These are phyloP conservation scores for Zygosaccharomyces sapae DNA, from an alignment of 1,139 yeast species.

Conservation along the genomic window DNA sequence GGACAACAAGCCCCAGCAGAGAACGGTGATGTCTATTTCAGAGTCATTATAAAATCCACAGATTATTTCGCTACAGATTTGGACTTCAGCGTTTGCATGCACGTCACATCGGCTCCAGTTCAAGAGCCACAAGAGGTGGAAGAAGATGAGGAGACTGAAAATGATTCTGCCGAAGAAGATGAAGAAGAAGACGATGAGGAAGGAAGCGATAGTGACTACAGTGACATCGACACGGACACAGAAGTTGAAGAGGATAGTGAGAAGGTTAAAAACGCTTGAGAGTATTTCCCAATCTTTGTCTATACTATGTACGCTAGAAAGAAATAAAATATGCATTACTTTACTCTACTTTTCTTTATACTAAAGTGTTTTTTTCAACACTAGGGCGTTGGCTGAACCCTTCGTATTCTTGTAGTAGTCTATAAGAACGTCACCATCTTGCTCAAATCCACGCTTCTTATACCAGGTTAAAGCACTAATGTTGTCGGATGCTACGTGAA, in stretches of 20 bases:
- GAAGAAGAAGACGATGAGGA: constrained; percentile 45
- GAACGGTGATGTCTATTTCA: constrained; percentile 59
- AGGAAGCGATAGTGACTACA: constrained; percentile 47
- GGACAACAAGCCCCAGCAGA: constrained; percentile 67
- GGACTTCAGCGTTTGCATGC: constrained; percentile 61
- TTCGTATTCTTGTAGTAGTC: constrained; percentile 52
- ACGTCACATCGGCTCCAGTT: constrained; percentile 52
- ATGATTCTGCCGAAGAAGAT: constrained; percentile 41
- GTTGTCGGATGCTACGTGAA: constrained; percentile 55
- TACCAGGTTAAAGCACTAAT: constrained; percentile 53
- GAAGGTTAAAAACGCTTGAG: constrained; percentile 12
- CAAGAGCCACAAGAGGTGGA: constrained; percentile 17
- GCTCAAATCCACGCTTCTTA: constrained; percentile 47
- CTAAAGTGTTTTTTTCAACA: constrained; percentile 30
- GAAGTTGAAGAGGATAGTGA: constrained; percentile 38
- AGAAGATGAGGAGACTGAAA: constrained; percentile 26
- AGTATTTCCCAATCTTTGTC: not conserved
- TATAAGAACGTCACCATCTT: constrained; percentile 42
- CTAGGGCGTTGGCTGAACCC: constrained; percentile 45
- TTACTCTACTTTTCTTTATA: not conserved
- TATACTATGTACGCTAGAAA: constrained; percentile 9
- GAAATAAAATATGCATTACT: constrained; percentile 21
- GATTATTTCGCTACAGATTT: constrained; percentile 70
- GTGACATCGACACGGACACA: constrained; percentile 43
- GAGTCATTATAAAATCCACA: constrained; percentile 59